Evolutionary conservation across 257 asterid species (phyloP), one percentile per base, ranked within the genome.

Genomic region (Euphrasia confusa): DNA sequence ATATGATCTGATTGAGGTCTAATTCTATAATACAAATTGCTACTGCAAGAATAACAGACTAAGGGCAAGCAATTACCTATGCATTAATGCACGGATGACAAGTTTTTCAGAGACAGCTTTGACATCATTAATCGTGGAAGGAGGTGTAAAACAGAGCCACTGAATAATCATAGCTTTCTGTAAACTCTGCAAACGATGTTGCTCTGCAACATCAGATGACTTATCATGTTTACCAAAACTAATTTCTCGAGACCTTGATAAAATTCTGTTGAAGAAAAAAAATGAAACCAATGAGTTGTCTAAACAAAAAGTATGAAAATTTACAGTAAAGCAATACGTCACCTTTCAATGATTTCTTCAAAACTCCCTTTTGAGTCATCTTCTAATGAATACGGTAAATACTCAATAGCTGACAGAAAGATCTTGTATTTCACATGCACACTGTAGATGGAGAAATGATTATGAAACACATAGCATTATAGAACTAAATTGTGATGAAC

Each of bases 61-160:
- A 35, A 37, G 57, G 27, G 18, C 27, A 56, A 64, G n/a, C 8
- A 60, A 64, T 67, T 71, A 87, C 99, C 99, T 85, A 72, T 93
- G 99, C 82, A 64, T 80, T 74, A 93, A 75, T 61, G 99, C 97
- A 68, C 89, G 82, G 54, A 81, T 78, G 49, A 82, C 85, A 60
- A 93, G 92, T 79, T 83, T 89, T 71, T 75, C 80, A 63, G 87
- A 68, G 67, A 93, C 95, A 74, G 63, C 66, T 68, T 71, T 73
- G 68, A 82, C 89, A 80, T 87, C 83, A 65, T 81, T 82, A 69
- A 93, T 83, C 58, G 95, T 86, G 32, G 96, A 87, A 52, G 99
- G 99, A 78, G 99, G 97, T 10, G 99, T 93, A 81, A 93, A 93
- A 81, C 99, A 93, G 42, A 93, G 97, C 99, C 99, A 93, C 72